Conservation (phyloP, 192 early-diverging fungal species). For the Rhizophlyctis rosea region DNA sequence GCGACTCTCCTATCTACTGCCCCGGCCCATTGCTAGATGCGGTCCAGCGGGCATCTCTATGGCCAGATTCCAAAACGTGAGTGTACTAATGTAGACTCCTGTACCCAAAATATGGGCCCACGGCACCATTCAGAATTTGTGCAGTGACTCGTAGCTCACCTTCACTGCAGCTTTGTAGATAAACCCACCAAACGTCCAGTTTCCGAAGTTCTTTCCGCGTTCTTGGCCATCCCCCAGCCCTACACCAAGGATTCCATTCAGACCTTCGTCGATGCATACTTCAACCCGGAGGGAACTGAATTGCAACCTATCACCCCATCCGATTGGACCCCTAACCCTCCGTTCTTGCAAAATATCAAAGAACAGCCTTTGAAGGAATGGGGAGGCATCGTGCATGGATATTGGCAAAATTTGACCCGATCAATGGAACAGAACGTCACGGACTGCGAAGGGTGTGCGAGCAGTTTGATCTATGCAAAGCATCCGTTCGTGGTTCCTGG, state of each 20-base stretch:
- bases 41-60: slow-evolving; percentile 61
- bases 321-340: slow-evolving; percentile 32
- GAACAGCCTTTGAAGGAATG: slow-evolving; percentile 50
- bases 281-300: slow-evolving; percentile 52
- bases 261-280: slow-evolving; percentile 56
- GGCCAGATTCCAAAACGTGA: slow-evolving; percentile 71
- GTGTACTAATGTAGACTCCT: slow-evolving; percentile 46
- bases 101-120: background rate
- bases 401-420: slow-evolving; percentile 61
- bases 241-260: slow-evolving; percentile 32
- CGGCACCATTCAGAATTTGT: slow-evolving; percentile 4
- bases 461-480: slow-evolving; percentile 52
- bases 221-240: slow-evolving; percentile 43
- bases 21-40: slow-evolving; percentile 56
- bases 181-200: slow-evolving; percentile 61
- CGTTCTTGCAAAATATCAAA: slow-evolving; percentile 44
- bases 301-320: slow-evolving; percentile 37
- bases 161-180: slow-evolving; percentile 15
- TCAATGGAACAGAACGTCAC: slow-evolving; percentile 41
- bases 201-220: slow-evolving; percentile 47
- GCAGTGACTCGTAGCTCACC: background rate
- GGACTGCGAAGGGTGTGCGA: slow-evolving; percentile 55
- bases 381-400: slow-evolving; percentile 43
- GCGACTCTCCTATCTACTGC: slow-evolving; percentile 70
- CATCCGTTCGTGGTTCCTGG: slow-evolving; percentile 70